phyloP scores from a whole-genome alignment of 352 stramenopile genomes.

The Discostella stelligera region DNA sequence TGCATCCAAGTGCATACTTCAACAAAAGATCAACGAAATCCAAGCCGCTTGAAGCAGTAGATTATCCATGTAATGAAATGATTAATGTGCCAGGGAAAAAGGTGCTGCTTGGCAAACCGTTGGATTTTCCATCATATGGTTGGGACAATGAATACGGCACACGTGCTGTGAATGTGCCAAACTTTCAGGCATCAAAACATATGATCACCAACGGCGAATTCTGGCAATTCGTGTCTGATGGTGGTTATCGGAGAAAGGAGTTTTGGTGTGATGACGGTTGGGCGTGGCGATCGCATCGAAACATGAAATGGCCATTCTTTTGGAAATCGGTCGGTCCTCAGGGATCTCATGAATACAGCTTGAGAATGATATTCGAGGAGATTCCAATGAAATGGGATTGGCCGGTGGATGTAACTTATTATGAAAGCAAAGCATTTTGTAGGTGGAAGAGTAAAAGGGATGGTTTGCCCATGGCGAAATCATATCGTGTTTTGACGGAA shows the following conservation, averaged over 20 bases:
- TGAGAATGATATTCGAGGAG: constrained; percentile 89
- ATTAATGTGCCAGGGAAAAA: constrained; percentile 80
- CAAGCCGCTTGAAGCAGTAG: constrained; percentile 81
- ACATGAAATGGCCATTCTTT: constrained; percentile 95
- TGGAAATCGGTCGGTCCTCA: constrained; percentile 90
- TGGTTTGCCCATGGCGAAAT: constrained; percentile 68
- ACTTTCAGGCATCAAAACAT: constrained; percentile 88
- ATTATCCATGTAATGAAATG: constrained; percentile 90
- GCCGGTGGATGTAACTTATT: constrained; percentile 94
- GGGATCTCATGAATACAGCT: constrained; percentile 91
- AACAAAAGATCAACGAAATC: constrained; percentile 31
- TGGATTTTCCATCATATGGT: constrained; percentile 90
- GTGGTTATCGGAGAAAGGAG: constrained; percentile 89
- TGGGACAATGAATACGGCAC: constrained; percentile 98
- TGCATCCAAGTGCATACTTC: constrained; percentile 82
- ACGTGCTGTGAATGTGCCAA: constrained; percentile 85
- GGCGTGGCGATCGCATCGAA: constrained; percentile 92
- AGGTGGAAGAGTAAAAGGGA: constrained; percentile 81
- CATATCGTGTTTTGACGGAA: constrained; percentile 90
- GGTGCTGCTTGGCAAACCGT: constrained; percentile 89
- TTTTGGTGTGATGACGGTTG: constrained; percentile 92
- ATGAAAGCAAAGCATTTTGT: constrained; percentile 91
- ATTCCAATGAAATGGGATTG: constrained; percentile 93
- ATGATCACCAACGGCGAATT: constrained; percentile 96
- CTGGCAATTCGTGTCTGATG: constrained; percentile 91